Base-by-base conservation (phyloP, 495 filamentous ascomycete species). In the Aspergillus saccharolyticus region DNA sequence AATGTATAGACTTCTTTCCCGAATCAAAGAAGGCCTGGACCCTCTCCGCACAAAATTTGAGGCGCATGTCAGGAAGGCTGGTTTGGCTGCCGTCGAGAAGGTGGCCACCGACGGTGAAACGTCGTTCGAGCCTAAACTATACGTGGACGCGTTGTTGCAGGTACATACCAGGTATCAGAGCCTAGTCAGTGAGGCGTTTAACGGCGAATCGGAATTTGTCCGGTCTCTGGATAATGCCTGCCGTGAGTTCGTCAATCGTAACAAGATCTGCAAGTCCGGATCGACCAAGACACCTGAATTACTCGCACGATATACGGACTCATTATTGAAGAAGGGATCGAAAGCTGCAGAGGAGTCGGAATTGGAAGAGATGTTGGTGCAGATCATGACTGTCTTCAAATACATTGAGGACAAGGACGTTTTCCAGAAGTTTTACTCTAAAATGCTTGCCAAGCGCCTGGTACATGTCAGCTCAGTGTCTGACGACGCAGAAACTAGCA, bases 341-440 rank as follows among this genome's bases (percentile, higher is more conserved):
- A 91, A 90, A 66, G 87, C 89, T 57, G 86, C 89, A 10, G 94
- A 97, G 69, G 95, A 97, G 69, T 87, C 88, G 21, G 91, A 97
- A 59, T 83, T 97, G 52, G 94, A 99, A 72, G 85, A 86, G 59
- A 90, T 89, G 54, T 77, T 97, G 44, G 84, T 86, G n/a, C 89
- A 97, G 67, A 92, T 99, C 65, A 99, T 99, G 94, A 96, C 91
- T 2, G 90, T 97, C 42, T 99, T 99, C 84, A 99, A 99, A 74
- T 99, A 97, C 75, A 97, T 99, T 62, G 95, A 99, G 66, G 94
- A 99, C 74, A 97, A 97, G 76, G 94, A 99, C 70, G 94, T 99
- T 7, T 99, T 97, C 80, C 95, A 97, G 73, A 97, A 97, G 70
- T 97, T 97, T 74, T 99, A 99, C 73, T 95, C 95, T 9, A 89